These are phyloP conservation scores for Rhododendron kiyosumense DNA, from an alignment of 148 eudicot species.

Conservation along the genomic window DNA sequence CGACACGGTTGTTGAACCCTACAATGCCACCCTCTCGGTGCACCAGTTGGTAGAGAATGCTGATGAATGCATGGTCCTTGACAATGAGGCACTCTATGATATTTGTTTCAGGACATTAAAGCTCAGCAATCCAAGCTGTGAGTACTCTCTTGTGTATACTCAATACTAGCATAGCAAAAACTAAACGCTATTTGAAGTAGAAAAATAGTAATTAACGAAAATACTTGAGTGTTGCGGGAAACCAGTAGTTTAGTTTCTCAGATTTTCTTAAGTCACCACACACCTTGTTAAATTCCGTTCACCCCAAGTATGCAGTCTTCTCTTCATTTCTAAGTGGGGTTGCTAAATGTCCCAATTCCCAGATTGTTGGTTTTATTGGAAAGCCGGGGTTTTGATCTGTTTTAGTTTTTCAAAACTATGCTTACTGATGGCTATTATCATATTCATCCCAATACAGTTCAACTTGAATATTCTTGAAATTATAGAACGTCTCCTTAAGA, in stretches of 20 bases:
- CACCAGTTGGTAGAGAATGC: slow-evolving; percentile 5
- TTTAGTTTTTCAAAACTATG: neutral
- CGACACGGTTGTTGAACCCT: slow-evolving; percentile 67
- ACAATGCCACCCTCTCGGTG: slow-evolving; percentile 1
- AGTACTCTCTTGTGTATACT: neutral
- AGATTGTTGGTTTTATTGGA: neutral
- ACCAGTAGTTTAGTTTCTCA: neutral
- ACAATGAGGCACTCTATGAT: slow-evolving; percentile 79
- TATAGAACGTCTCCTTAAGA: neutral
- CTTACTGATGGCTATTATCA: neutral
- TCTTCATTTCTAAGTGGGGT: neutral
- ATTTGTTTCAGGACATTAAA: slow-evolving; percentile 76
- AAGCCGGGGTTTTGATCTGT: neutral
- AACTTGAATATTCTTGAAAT: neutral
- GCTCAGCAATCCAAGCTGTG: slow-evolving; percentile 75
- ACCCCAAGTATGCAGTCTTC: neutral
- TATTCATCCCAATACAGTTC: neutral
- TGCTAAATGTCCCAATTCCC: neutral
- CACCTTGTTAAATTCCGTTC: neutral
- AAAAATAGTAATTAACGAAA: neutral
- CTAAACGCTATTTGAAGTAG: neutral
- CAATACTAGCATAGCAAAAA: neutral
- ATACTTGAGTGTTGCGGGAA: neutral
- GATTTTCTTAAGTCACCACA: neutral
- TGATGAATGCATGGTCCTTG: slow-evolving; percentile 25